Evolutionary conservation across 345 rosid species (phyloP).

Genomic region (Punica granatum): DNA sequence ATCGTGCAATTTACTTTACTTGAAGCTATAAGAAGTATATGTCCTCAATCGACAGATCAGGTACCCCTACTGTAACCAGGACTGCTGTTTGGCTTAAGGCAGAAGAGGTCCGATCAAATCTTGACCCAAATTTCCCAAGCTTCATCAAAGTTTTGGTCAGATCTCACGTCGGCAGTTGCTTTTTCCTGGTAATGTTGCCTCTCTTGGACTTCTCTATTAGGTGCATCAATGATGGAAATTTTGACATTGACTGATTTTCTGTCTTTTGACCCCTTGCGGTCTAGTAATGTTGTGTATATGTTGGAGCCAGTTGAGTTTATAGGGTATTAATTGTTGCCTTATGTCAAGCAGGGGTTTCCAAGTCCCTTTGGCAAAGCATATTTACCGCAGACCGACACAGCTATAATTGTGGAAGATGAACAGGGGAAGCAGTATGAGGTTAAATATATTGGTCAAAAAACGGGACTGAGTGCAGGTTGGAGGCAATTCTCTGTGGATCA

Average conservation of each 20-base stretch:
- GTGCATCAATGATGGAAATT: neutral
- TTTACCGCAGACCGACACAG: constrained; percentile 40
- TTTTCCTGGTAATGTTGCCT: constrained; percentile 47
- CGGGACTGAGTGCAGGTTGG: constrained; percentile 96
- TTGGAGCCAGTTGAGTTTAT: neutral
- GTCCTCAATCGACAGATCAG: constrained; percentile 12
- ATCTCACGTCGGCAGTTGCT: constrained; percentile 65
- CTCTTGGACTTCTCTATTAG: neutral
- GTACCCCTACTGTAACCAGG: constrained; percentile 17
- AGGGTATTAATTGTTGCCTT: constrained; percentile 4
- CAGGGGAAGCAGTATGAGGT: constrained; percentile 34
- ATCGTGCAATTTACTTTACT: constrained; percentile 1
- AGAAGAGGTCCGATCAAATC: constrained; percentile 52
- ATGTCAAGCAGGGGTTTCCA: constrained; percentile 60
- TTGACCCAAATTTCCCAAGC: constrained; percentile 45
- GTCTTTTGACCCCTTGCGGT: too few relatives aligned
- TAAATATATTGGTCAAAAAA: constrained; percentile 57
- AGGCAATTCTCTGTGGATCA: constrained; percentile 60
- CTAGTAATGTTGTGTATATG: neutral
- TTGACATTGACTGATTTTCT: too few relatives aligned
- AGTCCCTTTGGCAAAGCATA: constrained; percentile 54
- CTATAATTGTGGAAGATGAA: constrained; percentile 57
- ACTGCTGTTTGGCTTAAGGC: constrained; percentile 46
- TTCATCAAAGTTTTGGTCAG: constrained; percentile 55
- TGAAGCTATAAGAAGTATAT: constrained; percentile 33